Evolutionary conservation across 352 stramenopile genomes (phyloP).

Genomic region (Aphanomyces cochlioides): DNA sequence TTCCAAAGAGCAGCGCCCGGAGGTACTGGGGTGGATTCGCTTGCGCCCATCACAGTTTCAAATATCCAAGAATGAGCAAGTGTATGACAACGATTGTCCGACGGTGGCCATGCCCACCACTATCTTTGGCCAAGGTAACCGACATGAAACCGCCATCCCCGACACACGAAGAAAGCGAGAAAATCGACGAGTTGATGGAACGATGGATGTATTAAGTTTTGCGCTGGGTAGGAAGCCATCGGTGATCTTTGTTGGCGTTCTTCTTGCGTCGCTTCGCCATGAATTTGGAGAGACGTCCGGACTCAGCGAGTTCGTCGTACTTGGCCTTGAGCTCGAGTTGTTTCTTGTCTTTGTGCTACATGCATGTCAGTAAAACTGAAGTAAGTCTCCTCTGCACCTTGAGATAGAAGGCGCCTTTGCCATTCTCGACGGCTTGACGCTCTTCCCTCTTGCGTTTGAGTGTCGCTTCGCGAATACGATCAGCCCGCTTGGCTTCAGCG

Average conservation of each 20-base stretch:
- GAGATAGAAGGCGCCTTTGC: conserved; percentile 90
- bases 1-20: conserved; percentile 13
- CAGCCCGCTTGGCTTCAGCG: conserved; percentile 62
- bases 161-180: neutral
- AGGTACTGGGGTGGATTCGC: conserved; percentile 1
- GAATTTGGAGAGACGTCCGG: conserved; percentile 87
- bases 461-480: conserved; percentile 38
- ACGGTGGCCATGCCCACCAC: neutral
- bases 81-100: neutral
- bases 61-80: conserved; percentile 3
- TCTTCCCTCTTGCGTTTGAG: conserved; percentile 83
- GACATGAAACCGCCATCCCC: neutral
- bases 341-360: conserved; percentile 88
- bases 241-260: conserved; percentile 90
- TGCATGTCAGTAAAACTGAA: neutral
- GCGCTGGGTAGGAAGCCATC: conserved; percentile 83
- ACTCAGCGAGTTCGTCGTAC: conserved; percentile 87
- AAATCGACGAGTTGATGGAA: conserved; percentile 1
- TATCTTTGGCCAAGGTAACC: neutral
- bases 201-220: conserved; percentile 39
- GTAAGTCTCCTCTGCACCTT: conserved; percentile 43
- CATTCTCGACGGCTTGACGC: conserved; percentile 79
- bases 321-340: conserved; percentile 86
- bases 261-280: conserved; percentile 93
- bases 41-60: conserved; percentile 1